Evolutionary conservation across 352 stramenopile genomes (phyloP).

Genomic region (Achlya hypogyna): DNA sequence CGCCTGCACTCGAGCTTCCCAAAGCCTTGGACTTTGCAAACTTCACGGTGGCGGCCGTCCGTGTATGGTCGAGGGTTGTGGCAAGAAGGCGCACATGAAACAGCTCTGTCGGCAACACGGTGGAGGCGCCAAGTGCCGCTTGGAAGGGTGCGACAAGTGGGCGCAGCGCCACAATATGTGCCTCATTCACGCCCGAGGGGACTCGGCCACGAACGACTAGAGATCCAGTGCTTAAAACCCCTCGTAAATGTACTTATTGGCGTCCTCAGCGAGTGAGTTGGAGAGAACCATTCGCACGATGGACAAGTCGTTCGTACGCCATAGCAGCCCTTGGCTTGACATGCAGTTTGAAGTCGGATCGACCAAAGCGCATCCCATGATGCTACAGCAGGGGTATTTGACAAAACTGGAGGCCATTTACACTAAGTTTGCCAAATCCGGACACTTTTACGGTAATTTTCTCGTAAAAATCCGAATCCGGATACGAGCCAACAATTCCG

Average conservation of each 20-base stretch:
- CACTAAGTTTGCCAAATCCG: too few relatives aligned
- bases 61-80: conserved; percentile 25
- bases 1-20: conserved; percentile 41
- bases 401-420: too few relatives aligned
- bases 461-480: too few relatives aligned
- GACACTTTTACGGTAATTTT: too few relatives aligned
- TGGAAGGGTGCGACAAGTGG: conserved; percentile 69
- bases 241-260: too few relatives aligned
- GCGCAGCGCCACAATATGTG: conserved; percentile 75
- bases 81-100: conserved; percentile 36
- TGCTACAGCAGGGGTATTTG: too few relatives aligned
- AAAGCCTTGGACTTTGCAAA: conserved; percentile 65
- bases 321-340: neutral
- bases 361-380: too few relatives aligned
- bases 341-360: neutral
- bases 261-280: neutral
- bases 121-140: conserved; percentile 62
- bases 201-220: neutral
- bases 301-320: neutral
- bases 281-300: too few relatives aligned
- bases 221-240: too few relatives aligned
- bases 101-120: conserved; percentile 75
- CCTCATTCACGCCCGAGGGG: conserved; percentile 46
- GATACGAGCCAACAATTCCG: too few relatives aligned
- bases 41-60: conserved; percentile 42